phyloP scores from a whole-genome alignment of 768 basidiomycete species.

The Tulasnella calospora region DNA sequence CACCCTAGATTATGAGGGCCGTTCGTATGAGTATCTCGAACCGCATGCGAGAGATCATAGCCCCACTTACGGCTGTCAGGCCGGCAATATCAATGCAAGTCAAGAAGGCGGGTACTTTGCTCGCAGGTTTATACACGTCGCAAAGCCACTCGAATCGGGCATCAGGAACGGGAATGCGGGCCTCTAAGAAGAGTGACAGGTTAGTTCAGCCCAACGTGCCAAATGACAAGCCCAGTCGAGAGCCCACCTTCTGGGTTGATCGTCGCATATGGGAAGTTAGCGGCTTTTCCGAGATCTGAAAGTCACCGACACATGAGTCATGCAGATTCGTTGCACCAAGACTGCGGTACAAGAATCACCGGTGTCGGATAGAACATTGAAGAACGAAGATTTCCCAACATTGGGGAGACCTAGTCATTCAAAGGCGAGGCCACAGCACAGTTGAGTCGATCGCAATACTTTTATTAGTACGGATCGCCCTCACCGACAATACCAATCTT shows the following conservation, averaged over 20 bases:
- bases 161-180: conserved; percentile 94
- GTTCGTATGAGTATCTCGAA: neutral
- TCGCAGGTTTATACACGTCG: conserved; percentile 81
- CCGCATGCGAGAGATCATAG: neutral
- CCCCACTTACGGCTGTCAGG: conserved; percentile 72
- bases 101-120: conserved; percentile 85
- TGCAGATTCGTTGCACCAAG: conserved; percentile 28
- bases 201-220: conserved; percentile 24
- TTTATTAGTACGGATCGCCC: conserved; percentile 39
- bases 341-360: conserved; percentile 45
- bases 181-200: conserved; percentile 37
- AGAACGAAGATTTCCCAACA: conserved; percentile 99
- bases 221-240: conserved; percentile 38
- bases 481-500: conserved; percentile 98
- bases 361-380: conserved; percentile 91
- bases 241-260: conserved; percentile 72
- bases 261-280: conserved; percentile 95
- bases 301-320: conserved; percentile 1
- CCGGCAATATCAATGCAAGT: conserved; percentile 99
- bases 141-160: conserved; percentile 91
- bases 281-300: conserved; percentile 82
- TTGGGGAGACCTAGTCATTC: conserved; percentile 72
- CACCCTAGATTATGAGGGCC: conserved; percentile 52
- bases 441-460: neutral
- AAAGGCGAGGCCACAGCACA: neutral